Percentiles rank a stretch among this genome's conserved stretches.
These are phyloP conservation scores for Sporothrix mexicana DNA, from an alignment of 2,329 filamentous ascomycete species.

Conservation along the genomic window DNA sequence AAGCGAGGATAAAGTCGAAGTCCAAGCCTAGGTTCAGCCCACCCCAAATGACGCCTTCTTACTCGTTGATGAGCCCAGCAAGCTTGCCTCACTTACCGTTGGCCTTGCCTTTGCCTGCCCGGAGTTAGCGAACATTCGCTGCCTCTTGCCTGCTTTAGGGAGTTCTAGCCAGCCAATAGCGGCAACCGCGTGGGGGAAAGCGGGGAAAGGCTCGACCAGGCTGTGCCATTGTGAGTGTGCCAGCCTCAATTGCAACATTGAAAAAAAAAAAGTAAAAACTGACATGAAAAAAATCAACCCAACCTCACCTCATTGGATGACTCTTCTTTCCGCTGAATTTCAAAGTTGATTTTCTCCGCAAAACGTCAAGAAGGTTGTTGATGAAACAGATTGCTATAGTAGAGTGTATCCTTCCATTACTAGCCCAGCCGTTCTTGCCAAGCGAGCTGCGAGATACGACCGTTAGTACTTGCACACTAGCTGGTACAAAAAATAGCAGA, in stretches of 20 bases:
- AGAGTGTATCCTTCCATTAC: not conserved
- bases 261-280: too few species aligned
- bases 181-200: slow-evolving; percentile 8
- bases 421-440: not conserved
- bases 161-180: slow-evolving; percentile 25
- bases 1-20: not conserved
- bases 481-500: not conserved
- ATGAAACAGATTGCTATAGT: not conserved
- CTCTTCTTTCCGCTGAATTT: not conserved
- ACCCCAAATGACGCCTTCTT: slow-evolving; percentile 25
- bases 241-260: not conserved
- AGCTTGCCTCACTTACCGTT: not conserved
- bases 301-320: too few species aligned
- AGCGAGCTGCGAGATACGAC: not conserved
- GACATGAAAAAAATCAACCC: too few species aligned
- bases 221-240: not conserved
- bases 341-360: not conserved
- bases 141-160: not conserved
- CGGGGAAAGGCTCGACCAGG: slow-evolving; percentile 11
- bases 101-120: not conserved
- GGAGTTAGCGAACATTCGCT: not conserved
- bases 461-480: not conserved
- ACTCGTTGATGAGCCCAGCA: slow-evolving; percentile 27
- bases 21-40: not conserved
- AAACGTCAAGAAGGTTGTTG: not conserved